Evolutionary conservation across 2,329 filamentous ascomycete genomes (phyloP).

Genomic region (Aspergillus fumigatiaffinis): DNA sequence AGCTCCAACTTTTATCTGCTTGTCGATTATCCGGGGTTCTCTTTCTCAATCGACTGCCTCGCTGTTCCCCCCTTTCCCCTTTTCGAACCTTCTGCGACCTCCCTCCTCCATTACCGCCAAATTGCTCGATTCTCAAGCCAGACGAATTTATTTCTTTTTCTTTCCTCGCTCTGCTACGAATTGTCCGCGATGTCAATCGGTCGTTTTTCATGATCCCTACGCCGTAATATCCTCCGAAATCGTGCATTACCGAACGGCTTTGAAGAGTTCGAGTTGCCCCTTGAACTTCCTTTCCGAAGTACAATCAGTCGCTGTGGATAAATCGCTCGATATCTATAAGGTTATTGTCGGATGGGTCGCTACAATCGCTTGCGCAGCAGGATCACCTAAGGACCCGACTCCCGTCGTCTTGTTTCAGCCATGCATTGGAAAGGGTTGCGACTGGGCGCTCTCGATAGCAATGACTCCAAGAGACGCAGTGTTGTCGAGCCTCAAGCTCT

Average conservation of each 20-base stretch:
- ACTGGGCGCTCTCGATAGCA: slow-evolving; percentile 30
- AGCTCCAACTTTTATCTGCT: background rate
- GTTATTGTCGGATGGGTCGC: slow-evolving; percentile 19
- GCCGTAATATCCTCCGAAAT: slow-evolving; percentile 1
- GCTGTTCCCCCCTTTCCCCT: slow-evolving; percentile 14
- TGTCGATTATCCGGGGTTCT: background rate
- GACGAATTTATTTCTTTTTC: background rate
- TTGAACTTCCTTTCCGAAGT: slow-evolving; percentile 1
- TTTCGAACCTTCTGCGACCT: slow-evolving; percentile 2
- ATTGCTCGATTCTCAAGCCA: slow-evolving; percentile 5
- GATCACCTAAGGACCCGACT: slow-evolving; percentile 14
- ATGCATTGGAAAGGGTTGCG: slow-evolving; percentile 42
- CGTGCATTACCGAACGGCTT: background rate
- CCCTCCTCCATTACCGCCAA: slow-evolving; percentile 11
- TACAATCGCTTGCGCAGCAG: slow-evolving; percentile 13
- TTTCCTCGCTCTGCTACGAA: background rate
- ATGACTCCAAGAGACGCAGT: slow-evolving; percentile 33
- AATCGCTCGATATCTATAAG: background rate
- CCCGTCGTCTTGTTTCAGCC: slow-evolving; percentile 19
- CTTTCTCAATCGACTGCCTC: slow-evolving; percentile 12
- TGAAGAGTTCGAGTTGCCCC: background rate
- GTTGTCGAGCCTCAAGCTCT: slow-evolving; percentile 25
- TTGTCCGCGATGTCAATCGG: slow-evolving; percentile 15
- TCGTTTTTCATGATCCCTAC: slow-evolving; percentile 9
- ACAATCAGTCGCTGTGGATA: background rate